phyloP scores from a whole-genome alignment of 768 basidiomycete species.

The Pisolithus orientalis region DNA sequence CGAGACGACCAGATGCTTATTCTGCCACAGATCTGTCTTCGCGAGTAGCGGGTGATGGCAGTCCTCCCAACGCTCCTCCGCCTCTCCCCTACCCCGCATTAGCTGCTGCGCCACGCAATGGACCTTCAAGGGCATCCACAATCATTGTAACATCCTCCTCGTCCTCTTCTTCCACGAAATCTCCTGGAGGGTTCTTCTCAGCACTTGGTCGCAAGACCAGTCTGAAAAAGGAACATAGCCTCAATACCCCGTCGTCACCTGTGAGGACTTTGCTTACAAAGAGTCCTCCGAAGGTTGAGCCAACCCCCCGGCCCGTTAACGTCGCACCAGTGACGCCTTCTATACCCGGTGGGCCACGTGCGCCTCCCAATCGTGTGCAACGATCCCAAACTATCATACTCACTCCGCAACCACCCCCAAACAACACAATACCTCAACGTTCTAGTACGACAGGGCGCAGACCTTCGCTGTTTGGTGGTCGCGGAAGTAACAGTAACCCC shows the following conservation, averaged over 20 bases:
- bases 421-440: slow-evolving; percentile 19
- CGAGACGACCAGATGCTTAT: slow-evolving; percentile 71
- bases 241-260: slow-evolving; percentile 26
- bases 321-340: slow-evolving; percentile 36
- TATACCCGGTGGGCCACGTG: slow-evolving; percentile 71
- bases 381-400: slow-evolving; percentile 65
- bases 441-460: slow-evolving; percentile 23
- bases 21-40: slow-evolving; percentile 69
- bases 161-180: slow-evolving; percentile 40
- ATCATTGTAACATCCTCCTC: slow-evolving; percentile 36
- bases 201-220: slow-evolving; percentile 71
- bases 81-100: slow-evolving; percentile 73
- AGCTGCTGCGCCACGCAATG: slow-evolving; percentile 30
- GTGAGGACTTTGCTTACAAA: slow-evolving; percentile 30
- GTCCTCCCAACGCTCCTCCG: slow-evolving; percentile 50
- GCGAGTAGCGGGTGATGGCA: slow-evolving; percentile 38
- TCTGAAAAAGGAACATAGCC: slow-evolving; percentile 32
- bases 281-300: slow-evolving; percentile 27
- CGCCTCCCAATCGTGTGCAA: slow-evolving; percentile 53
- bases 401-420: slow-evolving; percentile 21
- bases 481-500: slow-evolving; percentile 5
- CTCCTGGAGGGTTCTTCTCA: slow-evolving; percentile 61
- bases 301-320: slow-evolving; percentile 26
- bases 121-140: slow-evolving; percentile 25
- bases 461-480: slow-evolving; percentile 26